A percentile compares a stretch with the other conserved stretches of the same genome.
These are phyloP conservation scores for Luzula sylvatica DNA, from an alignment of 176 grass and related monocot species.

Conservation along the genomic window DNA sequence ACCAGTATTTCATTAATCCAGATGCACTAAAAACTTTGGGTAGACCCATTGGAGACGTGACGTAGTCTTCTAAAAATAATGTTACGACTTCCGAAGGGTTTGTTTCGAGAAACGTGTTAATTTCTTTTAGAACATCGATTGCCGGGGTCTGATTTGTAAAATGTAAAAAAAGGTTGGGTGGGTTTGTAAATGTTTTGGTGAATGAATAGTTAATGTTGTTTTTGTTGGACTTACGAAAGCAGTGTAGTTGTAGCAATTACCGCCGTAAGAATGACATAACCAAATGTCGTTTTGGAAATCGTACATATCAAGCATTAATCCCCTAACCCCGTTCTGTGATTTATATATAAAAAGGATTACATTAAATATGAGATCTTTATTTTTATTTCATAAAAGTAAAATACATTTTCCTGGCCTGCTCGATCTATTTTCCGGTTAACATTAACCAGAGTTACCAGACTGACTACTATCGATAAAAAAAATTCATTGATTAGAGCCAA, in stretches of 20 bases:
- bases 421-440: too few species aligned
- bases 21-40: slow-evolving; percentile 67
- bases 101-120: slow-evolving; percentile 46
- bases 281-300: slow-evolving; percentile 69
- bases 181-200: background rate
- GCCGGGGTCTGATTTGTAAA: slow-evolving; percentile 52
- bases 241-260: slow-evolving; percentile 79
- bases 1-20: slow-evolving; percentile 39
- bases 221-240: slow-evolving; percentile 58
- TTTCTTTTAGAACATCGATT: slow-evolving; percentile 53
- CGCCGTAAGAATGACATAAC: slow-evolving; percentile 84
- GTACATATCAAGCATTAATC: slow-evolving; percentile 98
- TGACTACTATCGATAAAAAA: too few species aligned
- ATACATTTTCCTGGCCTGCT: too few species aligned
- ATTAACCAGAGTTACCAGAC: too few species aligned
- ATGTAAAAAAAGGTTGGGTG: background rate
- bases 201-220: background rate
- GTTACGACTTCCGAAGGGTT: slow-evolving; percentile 70
- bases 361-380: too few species aligned
- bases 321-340: slow-evolving; percentile 69
- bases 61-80: slow-evolving; percentile 84
- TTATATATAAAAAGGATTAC: too few species aligned
- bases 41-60: slow-evolving; percentile 56
- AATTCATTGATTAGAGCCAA: too few species aligned
- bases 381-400: too few species aligned